Percentiles rank a stretch among this genome's conserved stretches.
phyloP scores from a whole-genome alignment of 495 filamentous ascomycete genomes.

The Sordaria brevicollis region DNA sequence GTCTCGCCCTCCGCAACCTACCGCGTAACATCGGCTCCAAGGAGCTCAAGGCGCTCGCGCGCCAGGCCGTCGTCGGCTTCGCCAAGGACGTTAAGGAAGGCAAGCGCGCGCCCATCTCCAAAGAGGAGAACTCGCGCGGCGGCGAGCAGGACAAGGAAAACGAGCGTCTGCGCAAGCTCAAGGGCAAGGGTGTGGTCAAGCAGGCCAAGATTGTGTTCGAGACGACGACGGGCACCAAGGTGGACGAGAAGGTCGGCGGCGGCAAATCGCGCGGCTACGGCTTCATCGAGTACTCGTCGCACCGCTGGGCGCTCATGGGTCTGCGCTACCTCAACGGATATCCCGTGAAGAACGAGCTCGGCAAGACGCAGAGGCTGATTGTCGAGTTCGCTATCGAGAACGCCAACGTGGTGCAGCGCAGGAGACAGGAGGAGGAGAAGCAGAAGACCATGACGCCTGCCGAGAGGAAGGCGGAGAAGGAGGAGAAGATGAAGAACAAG shows the following conservation, averaged over 20 bases:
- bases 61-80: constrained; percentile 85
- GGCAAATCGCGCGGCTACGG: constrained; percentile 88
- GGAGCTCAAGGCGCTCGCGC: constrained; percentile 80
- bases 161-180: constrained; percentile 63
- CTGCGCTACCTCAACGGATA: constrained; percentile 88
- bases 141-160: constrained; percentile 69
- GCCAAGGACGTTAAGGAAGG: constrained; percentile 77
- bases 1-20: constrained; percentile 89
- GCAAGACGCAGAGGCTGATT: constrained; percentile 57
- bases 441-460: constrained; percentile 54
- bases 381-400: constrained; percentile 99
- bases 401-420: constrained; percentile 75
- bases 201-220: constrained; percentile 96
- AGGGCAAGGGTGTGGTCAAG: constrained; percentile 85
- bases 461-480: constrained; percentile 41
- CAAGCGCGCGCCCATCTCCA: constrained; percentile 62
- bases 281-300: constrained; percentile 93
- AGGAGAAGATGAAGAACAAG: constrained; percentile 13
- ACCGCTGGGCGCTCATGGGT: constrained; percentile 92
- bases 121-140: constrained; percentile 72
- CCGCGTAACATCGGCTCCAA: constrained; percentile 77
- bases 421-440: constrained; percentile 62
- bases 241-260: constrained; percentile 52
- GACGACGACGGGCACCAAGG: constrained; percentile 68
- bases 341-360: constrained; percentile 38